Base-by-base conservation (phyloP, 1,284 basidiomycete genomes). In the Heterobasidion parviporum region DNA sequence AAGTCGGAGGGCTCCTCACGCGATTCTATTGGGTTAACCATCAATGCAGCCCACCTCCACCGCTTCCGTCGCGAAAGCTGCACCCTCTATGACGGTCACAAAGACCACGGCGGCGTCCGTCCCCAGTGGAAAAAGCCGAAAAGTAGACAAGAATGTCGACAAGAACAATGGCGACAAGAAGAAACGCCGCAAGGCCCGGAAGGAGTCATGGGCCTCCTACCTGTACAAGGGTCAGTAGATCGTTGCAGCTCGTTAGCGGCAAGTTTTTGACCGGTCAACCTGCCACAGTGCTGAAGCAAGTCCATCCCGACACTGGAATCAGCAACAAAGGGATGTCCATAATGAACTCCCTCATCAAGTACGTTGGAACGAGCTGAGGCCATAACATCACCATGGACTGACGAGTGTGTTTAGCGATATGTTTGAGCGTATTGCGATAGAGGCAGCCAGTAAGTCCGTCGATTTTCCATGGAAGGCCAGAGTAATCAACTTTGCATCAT, bases 261-360 rank as follows among this genome's bases (percentile, higher is more conserved):
- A 8, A 15, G 35, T 7, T 6, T n/a, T 33, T 36, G 50, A 36
- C 50, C 26, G 32, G 50, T 14, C 35, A 14, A 36, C n/a, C 26
- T 26, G 26, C 26, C 26, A 48, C 46, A 77, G 82, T 85, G 57
- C 73, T 85, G 61, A 83, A 82, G 75, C 80, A 81, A 64, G 84
- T 87, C 58, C 85, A 87, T 76, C 85, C 85, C 62, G 85, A 87
- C 70, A 86, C 83, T 60, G 85, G 85, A 79, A 84, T 87, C 74
- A 77, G 80, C 54, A 86, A 85, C 81, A 87, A 86, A 74, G 83
- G 83, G 55, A 88, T 88, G 85, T 76, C 80, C 57, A 84, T 87
- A 68, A 72, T 87, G 58, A 86, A 86, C 77, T 84, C 82, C 12
- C 84, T 83, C 68, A 81, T 84, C 10, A 10, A 7, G 38, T 41